A percentile compares a stretch with the other conserved stretches of the same genome.
phyloP scores from a whole-genome alignment of 306 rosid species.

The Dalbergia cochinchinensis region DNA sequence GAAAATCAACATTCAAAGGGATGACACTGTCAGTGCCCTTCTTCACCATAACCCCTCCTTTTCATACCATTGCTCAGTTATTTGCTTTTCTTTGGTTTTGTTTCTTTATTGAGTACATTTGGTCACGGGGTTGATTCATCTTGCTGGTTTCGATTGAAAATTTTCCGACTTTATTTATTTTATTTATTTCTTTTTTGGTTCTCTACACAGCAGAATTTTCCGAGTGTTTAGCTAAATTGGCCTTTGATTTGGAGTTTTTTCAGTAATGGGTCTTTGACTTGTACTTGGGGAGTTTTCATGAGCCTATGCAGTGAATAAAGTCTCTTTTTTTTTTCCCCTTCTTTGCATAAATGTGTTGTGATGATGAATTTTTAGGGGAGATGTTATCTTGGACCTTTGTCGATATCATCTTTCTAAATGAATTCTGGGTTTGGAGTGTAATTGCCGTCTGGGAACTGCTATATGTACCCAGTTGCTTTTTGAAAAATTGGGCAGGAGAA shows the following conservation, averaged over 20 bases:
- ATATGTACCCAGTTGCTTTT: background rate
- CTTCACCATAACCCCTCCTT: background rate
- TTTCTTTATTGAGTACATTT: background rate
- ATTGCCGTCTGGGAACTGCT: constrained; percentile 2
- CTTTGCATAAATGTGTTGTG: background rate
- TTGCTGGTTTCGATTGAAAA: background rate
- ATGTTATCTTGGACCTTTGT: background rate
- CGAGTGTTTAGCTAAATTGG: background rate
- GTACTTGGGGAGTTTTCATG: background rate
- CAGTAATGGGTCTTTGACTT: constrained; percentile 19
- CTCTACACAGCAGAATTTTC: background rate
- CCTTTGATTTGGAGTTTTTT: background rate
- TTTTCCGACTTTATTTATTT: background rate
- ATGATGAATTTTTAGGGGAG: background rate
- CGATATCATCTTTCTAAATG: background rate
- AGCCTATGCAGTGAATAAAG: constrained; percentile 3
- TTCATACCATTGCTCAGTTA: background rate
- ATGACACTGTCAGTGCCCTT: constrained; percentile 64
- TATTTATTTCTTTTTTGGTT: background rate
- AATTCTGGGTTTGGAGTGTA: background rate
- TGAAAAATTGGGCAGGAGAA: background rate
- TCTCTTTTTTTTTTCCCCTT: background rate
- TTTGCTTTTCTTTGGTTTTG: background rate
- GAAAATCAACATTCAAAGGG: constrained; percentile 83
- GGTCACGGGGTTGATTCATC: background rate